These are phyloP conservation scores for Emmonsiellopsis sp. DNA, from an alignment of 2,329 filamentous ascomycete genomes.

Conservation along the genomic window DNA sequence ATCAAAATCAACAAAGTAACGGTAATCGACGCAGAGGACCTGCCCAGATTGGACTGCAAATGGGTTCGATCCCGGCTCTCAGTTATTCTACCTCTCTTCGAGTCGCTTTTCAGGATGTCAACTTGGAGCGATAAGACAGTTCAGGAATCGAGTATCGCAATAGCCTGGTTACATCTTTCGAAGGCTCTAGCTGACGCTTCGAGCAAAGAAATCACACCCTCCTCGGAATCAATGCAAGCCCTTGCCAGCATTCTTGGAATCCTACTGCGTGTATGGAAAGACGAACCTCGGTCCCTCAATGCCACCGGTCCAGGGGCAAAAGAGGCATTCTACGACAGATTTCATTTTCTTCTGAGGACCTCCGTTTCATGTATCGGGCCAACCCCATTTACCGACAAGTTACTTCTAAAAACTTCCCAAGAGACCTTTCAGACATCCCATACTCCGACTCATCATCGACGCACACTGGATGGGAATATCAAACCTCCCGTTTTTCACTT, in stretches of 20 bases:
- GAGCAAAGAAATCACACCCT: constrained; percentile 84
- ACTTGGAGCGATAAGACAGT: constrained; percentile 41
- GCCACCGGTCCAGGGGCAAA: constrained; percentile 17
- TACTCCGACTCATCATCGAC: constrained; percentile 27
- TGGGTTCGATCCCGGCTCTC: constrained; percentile 71
- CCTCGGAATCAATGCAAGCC: constrained; percentile 71
- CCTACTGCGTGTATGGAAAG: constrained; percentile 63
- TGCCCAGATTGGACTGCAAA: constrained; percentile 75
- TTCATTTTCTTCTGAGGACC: constrained; percentile 43
- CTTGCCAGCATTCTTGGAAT: constrained; percentile 63
- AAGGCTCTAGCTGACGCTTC: constrained; percentile 52
- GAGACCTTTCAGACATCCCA: constrained; percentile 42
- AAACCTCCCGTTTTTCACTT: constrained; percentile 33
- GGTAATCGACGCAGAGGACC: constrained; percentile 62
- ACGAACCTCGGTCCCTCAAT: constrained; percentile 32
- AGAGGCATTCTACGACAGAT: constrained; percentile 39
- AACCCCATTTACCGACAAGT: constrained; percentile 42
- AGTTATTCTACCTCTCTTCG: constrained; percentile 55
- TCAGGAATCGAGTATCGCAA: constrained; percentile 38
- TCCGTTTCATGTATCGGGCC: constrained; percentile 43
- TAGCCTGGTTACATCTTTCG: constrained; percentile 53
- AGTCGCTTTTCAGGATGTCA: constrained; percentile 43
- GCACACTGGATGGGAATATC: constrained; percentile 18
- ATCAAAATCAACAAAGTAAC: constrained; percentile 26
- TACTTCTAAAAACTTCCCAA: constrained; percentile 45